Conservation (phyloP, 2,329 filamentous ascomycete species). For the Zasmidium cellare region DNA sequence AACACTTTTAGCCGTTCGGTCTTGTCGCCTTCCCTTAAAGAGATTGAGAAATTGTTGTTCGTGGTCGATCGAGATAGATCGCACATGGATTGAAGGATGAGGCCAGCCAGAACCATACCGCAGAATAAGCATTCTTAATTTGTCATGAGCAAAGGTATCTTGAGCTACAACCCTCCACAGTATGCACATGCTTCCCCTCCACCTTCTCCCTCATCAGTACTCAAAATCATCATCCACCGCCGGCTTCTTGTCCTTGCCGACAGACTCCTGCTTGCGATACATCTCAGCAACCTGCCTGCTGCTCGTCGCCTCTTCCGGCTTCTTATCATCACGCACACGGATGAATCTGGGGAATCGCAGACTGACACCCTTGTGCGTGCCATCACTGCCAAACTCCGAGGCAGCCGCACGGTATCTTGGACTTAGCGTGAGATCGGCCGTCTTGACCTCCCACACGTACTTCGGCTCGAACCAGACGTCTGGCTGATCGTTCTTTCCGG, state of each 20-base stretch:
- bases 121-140: too few relatives aligned
- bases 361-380: slow-evolving; percentile 73
- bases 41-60: too few relatives aligned
- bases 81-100: too few relatives aligned
- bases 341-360: slow-evolving; percentile 92
- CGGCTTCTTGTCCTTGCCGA: slow-evolving; percentile 80
- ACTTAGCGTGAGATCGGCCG: slow-evolving; percentile 88
- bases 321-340: slow-evolving; percentile 90
- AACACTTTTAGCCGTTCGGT: too few relatives aligned
- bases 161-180: background rate
- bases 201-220: slow-evolving; percentile 59
- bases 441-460: slow-evolving; percentile 97
- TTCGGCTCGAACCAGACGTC: slow-evolving; percentile 98
- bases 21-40: too few relatives aligned
- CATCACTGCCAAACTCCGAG: slow-evolving; percentile 67
- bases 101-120: too few relatives aligned
- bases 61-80: too few relatives aligned
- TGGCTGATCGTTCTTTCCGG: slow-evolving; percentile 85
- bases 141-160: background rate
- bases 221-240: slow-evolving; percentile 96
- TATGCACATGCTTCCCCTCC: background rate
- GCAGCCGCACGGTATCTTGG: slow-evolving; percentile 91
- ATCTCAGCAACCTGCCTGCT: slow-evolving; percentile 89
- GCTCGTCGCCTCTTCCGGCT: slow-evolving; percentile 83
- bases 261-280: slow-evolving; percentile 93